These are phyloP conservation scores for Ceratocystis diversiconidia DNA, from an alignment of 2,329 filamentous ascomycete genomes.

Conservation along the genomic window DNA sequence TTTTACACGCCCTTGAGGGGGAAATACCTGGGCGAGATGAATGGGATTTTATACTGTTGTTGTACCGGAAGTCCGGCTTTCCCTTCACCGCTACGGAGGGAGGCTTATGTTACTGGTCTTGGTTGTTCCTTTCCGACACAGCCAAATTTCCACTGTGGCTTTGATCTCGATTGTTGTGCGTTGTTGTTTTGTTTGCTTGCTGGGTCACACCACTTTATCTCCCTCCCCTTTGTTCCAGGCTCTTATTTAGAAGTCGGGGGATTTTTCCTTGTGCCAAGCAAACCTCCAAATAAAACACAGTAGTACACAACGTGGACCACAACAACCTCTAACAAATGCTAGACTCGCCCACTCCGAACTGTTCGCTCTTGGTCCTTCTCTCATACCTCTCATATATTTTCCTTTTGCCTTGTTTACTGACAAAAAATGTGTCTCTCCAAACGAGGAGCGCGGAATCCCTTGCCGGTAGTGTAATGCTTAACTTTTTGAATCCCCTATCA, in stretches of 20 bases:
- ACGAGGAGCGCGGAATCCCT: neutral
- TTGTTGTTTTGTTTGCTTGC: neutral
- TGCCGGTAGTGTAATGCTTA: neutral
- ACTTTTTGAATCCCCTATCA: neutral
- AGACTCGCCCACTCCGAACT: neutral
- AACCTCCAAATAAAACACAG: neutral
- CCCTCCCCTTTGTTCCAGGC: neutral
- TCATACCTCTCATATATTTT: too few species aligned
- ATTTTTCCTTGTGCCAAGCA: neutral
- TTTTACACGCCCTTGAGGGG: neutral
- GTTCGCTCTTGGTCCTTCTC: neutral
- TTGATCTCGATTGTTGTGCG: neutral
- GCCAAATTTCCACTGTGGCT: neutral
- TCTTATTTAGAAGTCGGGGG: neutral
- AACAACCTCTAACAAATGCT: neutral
- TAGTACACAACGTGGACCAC: neutral
- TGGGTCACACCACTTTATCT: neutral
- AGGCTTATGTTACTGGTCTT: neutral
- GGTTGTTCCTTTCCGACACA: neutral
- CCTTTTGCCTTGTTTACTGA: neutral
- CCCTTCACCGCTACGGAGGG: neutral
- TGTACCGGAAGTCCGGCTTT: neutral
- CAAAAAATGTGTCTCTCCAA: neutral
- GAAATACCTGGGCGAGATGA: neutral
- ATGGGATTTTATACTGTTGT: neutral